Conservation (phyloP, 805 yeast genomes). For the Ogataea minuta region DNA sequence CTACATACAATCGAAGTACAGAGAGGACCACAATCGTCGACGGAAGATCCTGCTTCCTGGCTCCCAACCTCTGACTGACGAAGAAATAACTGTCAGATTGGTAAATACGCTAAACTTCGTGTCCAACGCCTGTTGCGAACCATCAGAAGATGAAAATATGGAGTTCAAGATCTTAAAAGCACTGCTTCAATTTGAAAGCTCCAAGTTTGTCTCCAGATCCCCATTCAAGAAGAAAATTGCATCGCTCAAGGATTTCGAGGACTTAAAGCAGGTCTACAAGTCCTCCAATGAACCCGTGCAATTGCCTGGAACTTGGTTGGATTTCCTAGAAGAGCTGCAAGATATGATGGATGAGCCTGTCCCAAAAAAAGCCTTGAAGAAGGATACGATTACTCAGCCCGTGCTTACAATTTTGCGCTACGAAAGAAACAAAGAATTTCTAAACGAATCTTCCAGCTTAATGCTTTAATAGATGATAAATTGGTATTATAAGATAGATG, state of each 20-base stretch:
- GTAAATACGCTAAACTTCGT: constrained; percentile 28
- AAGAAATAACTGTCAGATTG: constrained; percentile 17
- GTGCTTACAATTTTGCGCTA: constrained; percentile 11
- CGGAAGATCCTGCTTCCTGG: constrained; percentile 9
- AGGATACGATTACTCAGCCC: constrained; percentile 7
- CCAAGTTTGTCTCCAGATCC: constrained; percentile 14
- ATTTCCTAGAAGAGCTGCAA: neutral
- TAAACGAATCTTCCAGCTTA: constrained; percentile 24
- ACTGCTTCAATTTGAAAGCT: constrained; percentile 24
- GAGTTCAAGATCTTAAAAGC: constrained; percentile 21
- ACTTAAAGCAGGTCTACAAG: neutral
- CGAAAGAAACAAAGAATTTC: constrained; percentile 21
- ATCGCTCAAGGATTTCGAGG: constrained; percentile 8
- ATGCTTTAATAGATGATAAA: constrained; percentile 9
- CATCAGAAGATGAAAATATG: neutral
- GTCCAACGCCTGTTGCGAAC: constrained; percentile 25
- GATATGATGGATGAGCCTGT: neutral
- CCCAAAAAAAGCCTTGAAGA: constrained; percentile 1
- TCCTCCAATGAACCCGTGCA: neutral
- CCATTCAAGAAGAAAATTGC: constrained; percentile 4
- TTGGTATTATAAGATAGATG: too few species aligned
- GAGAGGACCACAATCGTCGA: constrained; percentile 24
- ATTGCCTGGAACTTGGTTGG: neutral
- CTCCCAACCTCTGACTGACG: constrained; percentile 4
- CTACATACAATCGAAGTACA: constrained; percentile 21